These are phyloP conservation scores for Plasmodium relictum DNA, from an alignment of 169 alveolate species.

Conservation along the genomic window DNA sequence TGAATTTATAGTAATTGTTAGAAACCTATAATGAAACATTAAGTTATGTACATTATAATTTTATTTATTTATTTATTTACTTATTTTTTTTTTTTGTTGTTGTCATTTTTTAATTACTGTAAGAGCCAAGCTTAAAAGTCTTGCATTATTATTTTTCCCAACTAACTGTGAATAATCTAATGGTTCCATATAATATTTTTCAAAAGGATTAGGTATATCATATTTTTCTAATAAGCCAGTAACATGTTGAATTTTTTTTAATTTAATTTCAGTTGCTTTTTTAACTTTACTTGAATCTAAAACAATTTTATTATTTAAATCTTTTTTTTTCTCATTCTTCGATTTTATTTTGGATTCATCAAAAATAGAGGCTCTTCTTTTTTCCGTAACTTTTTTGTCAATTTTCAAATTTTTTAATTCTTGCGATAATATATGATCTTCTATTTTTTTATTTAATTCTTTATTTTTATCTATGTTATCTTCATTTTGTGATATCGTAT, in stretches of 20 bases:
- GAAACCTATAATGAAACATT: slow-evolving; percentile 29
- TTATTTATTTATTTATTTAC: too few relatives aligned
- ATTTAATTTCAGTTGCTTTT: slow-evolving; percentile 73
- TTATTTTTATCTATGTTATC: slow-evolving; percentile 12
- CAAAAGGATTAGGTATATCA: slow-evolving; percentile 73
- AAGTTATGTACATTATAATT: too few relatives aligned
- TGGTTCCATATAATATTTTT: slow-evolving; percentile 49
- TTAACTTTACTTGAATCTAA: slow-evolving; percentile 71
- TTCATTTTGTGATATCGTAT: neutral
- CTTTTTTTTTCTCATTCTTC: slow-evolving; percentile 49
- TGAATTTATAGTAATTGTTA: slow-evolving; percentile 43
- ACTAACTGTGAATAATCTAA: slow-evolving; percentile 52
- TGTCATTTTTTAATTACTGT: slow-evolving; percentile 8
- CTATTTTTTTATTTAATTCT: slow-evolving; percentile 68
- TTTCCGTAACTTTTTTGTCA: slow-evolving; percentile 48
- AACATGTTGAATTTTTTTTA: slow-evolving; percentile 69
- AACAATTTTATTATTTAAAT: slow-evolving; percentile 37
- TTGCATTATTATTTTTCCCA: slow-evolving; percentile 47
- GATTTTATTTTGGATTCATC: slow-evolving; percentile 50
- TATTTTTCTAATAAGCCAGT: slow-evolving; percentile 75
- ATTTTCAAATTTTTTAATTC: slow-evolving; percentile 66
- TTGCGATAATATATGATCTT: slow-evolving; percentile 62
- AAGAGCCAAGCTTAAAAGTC: slow-evolving; percentile 32
- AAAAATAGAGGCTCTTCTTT: slow-evolving; percentile 76
- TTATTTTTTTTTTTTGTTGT: too few relatives aligned